Base-by-base conservation (phyloP, 208 protist genomes). In the Trypanosoma boissoni region DNA sequence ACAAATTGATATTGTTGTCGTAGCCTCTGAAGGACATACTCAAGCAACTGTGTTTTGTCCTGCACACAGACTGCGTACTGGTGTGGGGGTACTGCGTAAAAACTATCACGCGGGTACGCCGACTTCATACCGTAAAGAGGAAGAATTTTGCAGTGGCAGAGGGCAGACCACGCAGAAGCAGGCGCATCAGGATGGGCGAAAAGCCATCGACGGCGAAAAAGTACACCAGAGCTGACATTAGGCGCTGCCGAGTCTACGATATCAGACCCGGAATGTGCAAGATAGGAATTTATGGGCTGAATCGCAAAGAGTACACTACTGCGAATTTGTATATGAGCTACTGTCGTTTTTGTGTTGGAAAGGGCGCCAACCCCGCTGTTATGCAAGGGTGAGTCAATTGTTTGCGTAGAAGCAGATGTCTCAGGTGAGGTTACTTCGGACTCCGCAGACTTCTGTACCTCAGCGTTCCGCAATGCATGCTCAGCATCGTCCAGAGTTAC, bases 1-100 rank as follows among this genome's bases (percentile, higher is more conserved):
- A 95, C 82, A 60, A 95, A 86, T 57, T 95, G 88, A 64, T 89
- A 92, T 58, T 91, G 79, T 58, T 95, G 79, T 50, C 87, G 77
- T 12, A 95, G 67, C 1, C 88, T 84, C 66, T 95, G 88, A 23
- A 91, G 74, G 1, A 95, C 70, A 46, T 86, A 92, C 72, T 94
- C 84, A 7, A 89, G 50, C 39, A 86, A 54, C 10, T 76, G 74
- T 26, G 54, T 69, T 23, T 46, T 51, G 27, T 83, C 68, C 21
- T 72, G 67, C 29, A 68, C 69, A 20, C 64, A 63, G 32, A 89
- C 62, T 27, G 79, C 74, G 72, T 94, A 94, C 64, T 91, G 87
- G 41, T 90, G 88, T 31, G 82, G 78, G 6, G 76, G 68, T 12
- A 86, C 72, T 6, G 62, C 73, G 68, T 84, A 88, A 64, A 90